phyloP scores from a whole-genome alignment of 129 eudicot genomes.

The Ambrosia trifida region DNA sequence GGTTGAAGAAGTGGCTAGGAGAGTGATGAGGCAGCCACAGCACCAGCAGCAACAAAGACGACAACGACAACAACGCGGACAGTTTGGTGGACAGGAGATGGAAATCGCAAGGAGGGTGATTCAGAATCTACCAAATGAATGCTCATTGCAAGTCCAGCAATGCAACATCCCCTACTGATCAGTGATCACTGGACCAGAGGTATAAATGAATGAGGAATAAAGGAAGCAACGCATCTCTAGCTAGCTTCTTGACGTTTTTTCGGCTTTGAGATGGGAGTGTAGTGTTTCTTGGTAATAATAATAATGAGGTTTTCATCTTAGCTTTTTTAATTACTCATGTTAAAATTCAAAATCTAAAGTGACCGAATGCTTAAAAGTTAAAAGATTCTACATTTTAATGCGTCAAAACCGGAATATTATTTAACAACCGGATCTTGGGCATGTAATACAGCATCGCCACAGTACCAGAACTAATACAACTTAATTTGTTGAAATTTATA shows the following conservation, averaged over 20 bases:
- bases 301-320: too few species aligned
- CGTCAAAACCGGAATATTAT: too few species aligned
- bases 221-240: neutral
- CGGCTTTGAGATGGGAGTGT: constrained; percentile 9
- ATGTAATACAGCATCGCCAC: too few species aligned
- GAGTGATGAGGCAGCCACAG: neutral
- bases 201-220: neutral
- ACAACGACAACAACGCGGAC: neutral
- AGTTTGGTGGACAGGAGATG: neutral
- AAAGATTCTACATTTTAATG: too few species aligned
- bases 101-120: neutral
- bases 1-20: neutral
- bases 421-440: too few species aligned
- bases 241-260: neutral
- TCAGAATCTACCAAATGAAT: constrained; percentile 2
- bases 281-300: neutral
- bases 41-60: neutral
- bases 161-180: neutral
- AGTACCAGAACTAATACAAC: too few species aligned
- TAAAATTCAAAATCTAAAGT: too few species aligned
- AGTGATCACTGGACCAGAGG: neutral
- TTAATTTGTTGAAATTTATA: too few species aligned
- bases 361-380: too few species aligned
- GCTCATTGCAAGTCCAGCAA: neutral
- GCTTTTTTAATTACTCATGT: too few species aligned